phyloP scores from a whole-genome alignment of 805 yeast genomes.

The Brettanomyces anomalus region DNA sequence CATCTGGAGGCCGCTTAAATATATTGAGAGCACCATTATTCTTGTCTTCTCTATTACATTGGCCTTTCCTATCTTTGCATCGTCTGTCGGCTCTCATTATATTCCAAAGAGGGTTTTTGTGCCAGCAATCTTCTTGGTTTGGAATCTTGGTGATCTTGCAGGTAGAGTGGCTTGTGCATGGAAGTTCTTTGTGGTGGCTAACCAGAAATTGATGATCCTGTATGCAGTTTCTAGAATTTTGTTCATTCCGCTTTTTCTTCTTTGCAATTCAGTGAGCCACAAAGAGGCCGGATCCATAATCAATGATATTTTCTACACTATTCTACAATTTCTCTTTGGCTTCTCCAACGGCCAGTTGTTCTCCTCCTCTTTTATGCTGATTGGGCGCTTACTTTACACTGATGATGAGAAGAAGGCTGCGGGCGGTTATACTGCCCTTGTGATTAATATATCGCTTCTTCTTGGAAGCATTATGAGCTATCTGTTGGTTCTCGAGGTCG shows the following conservation, averaged over 20 bases:
- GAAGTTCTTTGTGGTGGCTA: constrained; percentile 31
- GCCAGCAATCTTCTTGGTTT: constrained; percentile 70
- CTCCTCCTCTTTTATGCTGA: constrained; percentile 53
- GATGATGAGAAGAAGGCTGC: constrained; percentile 79
- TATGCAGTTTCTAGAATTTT: constrained; percentile 49
- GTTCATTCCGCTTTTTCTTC: constrained; percentile 64
- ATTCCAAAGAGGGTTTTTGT: constrained; percentile 38
- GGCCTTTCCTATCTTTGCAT: constrained; percentile 85
- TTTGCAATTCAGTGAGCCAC: constrained; percentile 47
- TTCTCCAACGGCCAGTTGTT: constrained; percentile 80
- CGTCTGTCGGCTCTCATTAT: constrained; percentile 42
- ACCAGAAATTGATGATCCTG: constrained; percentile 35
- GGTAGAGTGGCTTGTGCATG: constrained; percentile 67
- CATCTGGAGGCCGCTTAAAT: constrained; percentile 54
- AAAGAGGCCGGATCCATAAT: constrained; percentile 26
- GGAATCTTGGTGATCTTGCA: constrained; percentile 84
- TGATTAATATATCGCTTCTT: constrained; percentile 70
- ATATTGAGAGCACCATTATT: constrained; percentile 62
- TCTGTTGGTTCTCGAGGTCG: constrained; percentile 30
- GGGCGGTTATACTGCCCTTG: constrained; percentile 83
- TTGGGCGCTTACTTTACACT: constrained; percentile 22
- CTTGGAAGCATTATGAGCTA: constrained; percentile 75
- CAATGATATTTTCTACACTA: constrained; percentile 60
- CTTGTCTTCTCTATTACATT: constrained; percentile 66
- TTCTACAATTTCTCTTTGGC: constrained; percentile 73